Percentiles rank a stretch among this genome's conserved stretches.
These are phyloP conservation scores for Ustilago shanxiensis DNA, from an alignment of 1,284 basidiomycete species.

Conservation along the genomic window DNA sequence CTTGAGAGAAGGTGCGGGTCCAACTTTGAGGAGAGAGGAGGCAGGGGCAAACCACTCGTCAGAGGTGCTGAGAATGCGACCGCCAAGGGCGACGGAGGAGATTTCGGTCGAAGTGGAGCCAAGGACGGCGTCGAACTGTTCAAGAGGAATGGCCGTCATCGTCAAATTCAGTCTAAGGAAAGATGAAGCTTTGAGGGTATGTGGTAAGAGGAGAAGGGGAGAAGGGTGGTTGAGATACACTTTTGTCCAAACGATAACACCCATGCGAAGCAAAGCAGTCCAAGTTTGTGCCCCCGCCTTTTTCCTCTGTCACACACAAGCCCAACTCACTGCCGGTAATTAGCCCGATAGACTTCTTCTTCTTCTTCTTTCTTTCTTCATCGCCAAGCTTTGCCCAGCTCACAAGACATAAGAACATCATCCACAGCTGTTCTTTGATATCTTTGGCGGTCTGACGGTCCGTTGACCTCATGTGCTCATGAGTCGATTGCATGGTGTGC, in stretches of 20 bases:
- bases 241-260: neutral
- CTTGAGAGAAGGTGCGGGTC: slow-evolving; percentile 74
- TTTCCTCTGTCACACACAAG: slow-evolving; percentile 3
- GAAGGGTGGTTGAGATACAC: neutral
- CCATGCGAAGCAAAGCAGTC: neutral
- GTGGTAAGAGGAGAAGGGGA: neutral
- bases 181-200: neutral
- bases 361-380: too few relatives aligned
- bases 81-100: slow-evolving; percentile 87
- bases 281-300: slow-evolving; percentile 3
- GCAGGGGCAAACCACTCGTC: slow-evolving; percentile 97
- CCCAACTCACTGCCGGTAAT: slow-evolving; percentile 11
- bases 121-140: slow-evolving; percentile 48
- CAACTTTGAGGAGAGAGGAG: slow-evolving; percentile 80
- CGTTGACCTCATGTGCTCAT: neutral
- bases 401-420: too few relatives aligned
- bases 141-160: slow-evolving; percentile 48
- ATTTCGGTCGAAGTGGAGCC: slow-evolving; percentile 75
- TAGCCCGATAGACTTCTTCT: slow-evolving; percentile 1
- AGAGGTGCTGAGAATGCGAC: slow-evolving; percentile 80
- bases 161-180: neutral
- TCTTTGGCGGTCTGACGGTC: neutral
- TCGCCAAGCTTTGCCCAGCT: neutral
- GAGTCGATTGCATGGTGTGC: neutral
- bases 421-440: too few relatives aligned